Conservation (phyloP, 805 yeast species). For the Lachancea nothofagi region DNA sequence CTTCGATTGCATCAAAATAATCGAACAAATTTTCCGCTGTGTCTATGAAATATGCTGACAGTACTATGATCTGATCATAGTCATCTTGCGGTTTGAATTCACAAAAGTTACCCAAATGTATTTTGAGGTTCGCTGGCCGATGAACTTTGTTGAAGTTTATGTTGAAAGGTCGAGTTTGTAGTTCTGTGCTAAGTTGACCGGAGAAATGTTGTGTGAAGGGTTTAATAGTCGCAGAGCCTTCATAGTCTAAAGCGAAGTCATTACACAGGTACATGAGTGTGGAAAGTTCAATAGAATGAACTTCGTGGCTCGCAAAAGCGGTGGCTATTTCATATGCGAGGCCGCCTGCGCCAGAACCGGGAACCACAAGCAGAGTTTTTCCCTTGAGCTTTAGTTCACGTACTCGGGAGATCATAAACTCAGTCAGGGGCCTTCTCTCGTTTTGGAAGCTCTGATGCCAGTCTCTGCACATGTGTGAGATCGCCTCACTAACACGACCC, state of each 20-base stretch:
- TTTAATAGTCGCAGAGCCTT: slow-evolving; percentile 25
- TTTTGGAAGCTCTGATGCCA: slow-evolving; percentile 51
- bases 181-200: slow-evolving; percentile 44
- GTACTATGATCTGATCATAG: slow-evolving; percentile 48
- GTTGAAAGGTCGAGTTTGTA: slow-evolving; percentile 46
- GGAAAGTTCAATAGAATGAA: slow-evolving; percentile 73
- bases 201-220: slow-evolving; percentile 67
- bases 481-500: slow-evolving; percentile 54
- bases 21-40: slow-evolving; percentile 84
- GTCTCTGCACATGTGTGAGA: slow-evolving; percentile 76
- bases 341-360: slow-evolving; percentile 86
- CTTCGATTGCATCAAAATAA: slow-evolving; percentile 61
- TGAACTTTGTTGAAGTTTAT: slow-evolving; percentile 18
- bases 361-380: slow-evolving; percentile 55
- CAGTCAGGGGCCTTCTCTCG: slow-evolving; percentile 50
- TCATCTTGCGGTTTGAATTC: slow-evolving; percentile 37
- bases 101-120: slow-evolving; percentile 61
- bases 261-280: slow-evolving; percentile 70
- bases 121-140: slow-evolving; percentile 44
- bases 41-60: slow-evolving; percentile 77
- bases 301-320: slow-evolving; percentile 39
- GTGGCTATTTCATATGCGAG: slow-evolving; percentile 57
- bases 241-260: slow-evolving; percentile 44
- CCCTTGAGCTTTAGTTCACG: slow-evolving; percentile 24
- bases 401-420: slow-evolving; percentile 46